Percentiles rank a stretch among this genome's conserved stretches.
Evolutionary conservation across 805 yeast species (phyloP).

Genomic region (Saccharomycopsis sp.): DNA sequence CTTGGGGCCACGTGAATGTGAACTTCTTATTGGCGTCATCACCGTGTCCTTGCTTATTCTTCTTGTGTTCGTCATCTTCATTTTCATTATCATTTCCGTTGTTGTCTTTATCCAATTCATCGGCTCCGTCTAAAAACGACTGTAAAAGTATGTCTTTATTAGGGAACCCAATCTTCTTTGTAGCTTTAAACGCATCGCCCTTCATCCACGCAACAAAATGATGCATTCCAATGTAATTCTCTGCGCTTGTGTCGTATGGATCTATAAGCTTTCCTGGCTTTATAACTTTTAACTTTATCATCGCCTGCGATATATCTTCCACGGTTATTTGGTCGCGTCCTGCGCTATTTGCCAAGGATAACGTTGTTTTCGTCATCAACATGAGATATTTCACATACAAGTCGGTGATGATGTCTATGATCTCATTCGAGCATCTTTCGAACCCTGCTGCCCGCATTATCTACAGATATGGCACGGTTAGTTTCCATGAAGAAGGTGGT

Average conservation of each 20-base stretch:
- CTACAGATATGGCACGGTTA: slow-evolving; percentile 34
- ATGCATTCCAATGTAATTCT: slow-evolving; percentile 41
- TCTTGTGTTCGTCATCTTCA: slow-evolving; percentile 29
- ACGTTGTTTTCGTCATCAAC: slow-evolving; percentile 45
- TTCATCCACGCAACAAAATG: slow-evolving; percentile 53
- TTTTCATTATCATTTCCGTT: slow-evolving; percentile 19
- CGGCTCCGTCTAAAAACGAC: slow-evolving; percentile 23
- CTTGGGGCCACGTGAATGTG: not conserved
- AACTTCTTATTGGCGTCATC: not conserved
- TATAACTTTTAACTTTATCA: slow-evolving; percentile 55
- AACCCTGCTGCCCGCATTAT: slow-evolving; percentile 76
- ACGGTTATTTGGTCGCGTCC: slow-evolving; percentile 41
- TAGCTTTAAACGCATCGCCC: slow-evolving; percentile 38
- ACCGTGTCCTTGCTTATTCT: not conserved
- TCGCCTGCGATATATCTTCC: slow-evolving; percentile 67
- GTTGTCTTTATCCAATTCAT: slow-evolving; percentile 15
- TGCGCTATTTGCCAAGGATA: slow-evolving; percentile 42
- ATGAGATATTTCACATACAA: slow-evolving; percentile 58
- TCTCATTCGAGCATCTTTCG: slow-evolving; percentile 65
- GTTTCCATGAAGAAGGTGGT: slow-evolving; percentile 19
- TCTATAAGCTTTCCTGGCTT: slow-evolving; percentile 53
- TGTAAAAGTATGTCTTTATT: slow-evolving; percentile 17
- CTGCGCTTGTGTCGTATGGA: slow-evolving; percentile 42
- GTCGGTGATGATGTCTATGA: slow-evolving; percentile 74
- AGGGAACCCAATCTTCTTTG: slow-evolving; percentile 34